phyloP scores from a whole-genome alignment of 176 grass and related monocot genomes.

The Rhynchospora breviuscula region DNA sequence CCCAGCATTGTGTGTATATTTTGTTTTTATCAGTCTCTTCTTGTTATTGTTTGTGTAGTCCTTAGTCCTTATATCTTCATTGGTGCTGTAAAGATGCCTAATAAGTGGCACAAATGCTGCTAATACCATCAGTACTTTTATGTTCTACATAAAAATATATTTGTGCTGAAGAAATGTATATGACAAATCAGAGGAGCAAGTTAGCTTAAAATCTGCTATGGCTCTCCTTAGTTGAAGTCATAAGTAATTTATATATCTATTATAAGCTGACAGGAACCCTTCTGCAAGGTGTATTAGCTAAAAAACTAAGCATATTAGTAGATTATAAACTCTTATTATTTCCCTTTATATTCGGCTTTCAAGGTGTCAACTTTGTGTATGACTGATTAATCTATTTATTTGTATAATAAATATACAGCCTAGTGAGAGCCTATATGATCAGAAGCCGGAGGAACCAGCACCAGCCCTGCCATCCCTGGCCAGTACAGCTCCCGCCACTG shows the following conservation, averaged over 20 bases:
- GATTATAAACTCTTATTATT: not conserved
- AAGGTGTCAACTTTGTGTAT: not conserved
- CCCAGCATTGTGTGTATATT: not conserved
- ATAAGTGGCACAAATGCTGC: not conserved
- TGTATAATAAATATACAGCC: conserved; percentile 33
- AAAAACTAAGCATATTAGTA: not conserved
- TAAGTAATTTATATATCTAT: not conserved
- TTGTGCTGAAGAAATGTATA: not conserved
- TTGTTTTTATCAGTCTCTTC: not conserved
- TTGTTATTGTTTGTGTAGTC: not conserved
- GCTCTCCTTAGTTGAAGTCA: not conserved
- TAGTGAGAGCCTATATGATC: conserved; percentile 91
- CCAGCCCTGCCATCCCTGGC: conserved; percentile 36
- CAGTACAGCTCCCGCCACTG: conserved; percentile 26
- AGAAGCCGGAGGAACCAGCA: conserved; percentile 85
- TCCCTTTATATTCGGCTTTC: not conserved
- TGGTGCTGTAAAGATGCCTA: not conserved
- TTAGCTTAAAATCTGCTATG: not conserved
- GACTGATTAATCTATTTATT: not conserved
- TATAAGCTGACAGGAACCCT: not conserved
- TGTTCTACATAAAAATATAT: not conserved
- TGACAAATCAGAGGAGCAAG: not conserved
- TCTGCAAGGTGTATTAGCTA: not conserved
- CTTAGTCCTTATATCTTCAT: not conserved
- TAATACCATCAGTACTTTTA: not conserved